Percentiles rank a stretch among this genome's conserved stretches.
These are phyloP conservation scores for Spongispora temasekensis DNA, from an alignment of 1,284 basidiomycete genomes.

Conservation along the genomic window DNA sequence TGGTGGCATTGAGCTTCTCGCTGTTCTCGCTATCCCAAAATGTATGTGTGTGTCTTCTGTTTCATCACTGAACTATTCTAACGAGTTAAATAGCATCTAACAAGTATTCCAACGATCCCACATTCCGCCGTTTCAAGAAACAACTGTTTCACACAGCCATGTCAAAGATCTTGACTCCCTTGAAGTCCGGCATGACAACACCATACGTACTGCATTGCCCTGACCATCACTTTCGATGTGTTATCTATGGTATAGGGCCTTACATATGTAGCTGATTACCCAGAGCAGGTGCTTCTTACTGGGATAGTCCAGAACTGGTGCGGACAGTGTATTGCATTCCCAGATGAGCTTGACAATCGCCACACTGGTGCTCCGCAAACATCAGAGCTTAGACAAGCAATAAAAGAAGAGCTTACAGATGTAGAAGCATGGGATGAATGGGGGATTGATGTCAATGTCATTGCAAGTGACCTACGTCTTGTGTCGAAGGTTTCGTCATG, in stretches of 20 bases:
- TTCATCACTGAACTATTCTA: no score
- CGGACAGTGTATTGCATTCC: conserved; percentile 8
- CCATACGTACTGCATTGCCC: conserved; percentile 11
- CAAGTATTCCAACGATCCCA: background rate
- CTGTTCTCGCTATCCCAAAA: no score
- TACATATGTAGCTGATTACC: conserved; percentile 28
- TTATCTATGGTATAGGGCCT: conserved; percentile 12
- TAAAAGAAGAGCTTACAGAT: no score
- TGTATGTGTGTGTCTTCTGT: no score
- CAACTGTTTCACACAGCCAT: conserved; percentile 16
- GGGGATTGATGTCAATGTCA: no score
- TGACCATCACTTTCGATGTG: conserved; percentile 12
- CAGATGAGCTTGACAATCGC: background rate
- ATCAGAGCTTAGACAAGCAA: background rate
- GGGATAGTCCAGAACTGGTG: conserved; percentile 27
- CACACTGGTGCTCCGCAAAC: background rate
- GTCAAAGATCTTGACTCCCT: conserved; percentile 5
- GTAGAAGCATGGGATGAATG: no score
- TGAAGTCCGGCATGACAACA: conserved; percentile 15
- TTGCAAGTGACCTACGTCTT: no score
- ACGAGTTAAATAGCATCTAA: no score
- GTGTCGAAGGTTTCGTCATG: no score
- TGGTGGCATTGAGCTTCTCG: no score
- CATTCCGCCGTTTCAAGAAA: conserved; percentile 16
- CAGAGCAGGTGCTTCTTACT: conserved; percentile 17